Evolutionary conservation across 2,329 filamentous ascomycete genomes (phyloP).

Genomic region (Trichoderma hamatum): DNA sequence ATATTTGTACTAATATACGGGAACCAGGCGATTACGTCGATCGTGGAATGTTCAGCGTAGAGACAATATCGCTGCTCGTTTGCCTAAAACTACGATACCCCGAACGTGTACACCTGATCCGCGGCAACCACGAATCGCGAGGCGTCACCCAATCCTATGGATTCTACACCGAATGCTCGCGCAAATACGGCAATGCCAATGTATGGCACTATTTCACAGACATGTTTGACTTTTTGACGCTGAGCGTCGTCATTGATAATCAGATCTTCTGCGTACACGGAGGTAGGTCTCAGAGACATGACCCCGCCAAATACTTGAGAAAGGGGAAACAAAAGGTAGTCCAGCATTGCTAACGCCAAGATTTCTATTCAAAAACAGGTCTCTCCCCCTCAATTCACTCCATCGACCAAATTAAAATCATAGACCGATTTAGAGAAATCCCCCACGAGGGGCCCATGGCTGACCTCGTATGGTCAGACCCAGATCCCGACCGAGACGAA

Average conservation of each 20-base stretch:
- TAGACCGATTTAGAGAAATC: constrained; percentile 97
- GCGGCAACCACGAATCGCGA: constrained; percentile 96
- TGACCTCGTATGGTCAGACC: constrained; percentile 98
- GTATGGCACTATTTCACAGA: constrained; percentile 99
- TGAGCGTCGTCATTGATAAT: constrained; percentile 97
- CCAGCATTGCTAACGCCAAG: not conserved
- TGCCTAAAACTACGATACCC: constrained; percentile 98
- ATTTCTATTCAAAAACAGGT: constrained; percentile 48
- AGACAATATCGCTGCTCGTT: constrained; percentile 96
- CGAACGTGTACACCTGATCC: constrained; percentile 90
- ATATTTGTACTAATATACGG: not conserved
- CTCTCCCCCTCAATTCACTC: constrained; percentile 91
- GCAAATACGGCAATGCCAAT: constrained; percentile 97
- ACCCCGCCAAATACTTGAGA: not conserved
- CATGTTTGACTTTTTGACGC: constrained; percentile 98
- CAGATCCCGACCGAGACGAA: constrained; percentile 95
- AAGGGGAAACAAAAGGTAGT: not conserved
- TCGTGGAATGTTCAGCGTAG: constrained; percentile 96
- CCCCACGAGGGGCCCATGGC: constrained; percentile 99
- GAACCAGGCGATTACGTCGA: constrained; percentile 89
- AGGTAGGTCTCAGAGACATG: constrained; percentile 52
- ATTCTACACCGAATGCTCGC: constrained; percentile 97
- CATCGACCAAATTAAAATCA: constrained; percentile 99
- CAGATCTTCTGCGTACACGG: constrained; percentile 99
- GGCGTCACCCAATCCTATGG: constrained; percentile 98